Evolutionary conservation across 257 asterid genomes (phyloP), one percentile per base, ranked within the genome.

Genomic region (Capsicum baccatum): DNA sequence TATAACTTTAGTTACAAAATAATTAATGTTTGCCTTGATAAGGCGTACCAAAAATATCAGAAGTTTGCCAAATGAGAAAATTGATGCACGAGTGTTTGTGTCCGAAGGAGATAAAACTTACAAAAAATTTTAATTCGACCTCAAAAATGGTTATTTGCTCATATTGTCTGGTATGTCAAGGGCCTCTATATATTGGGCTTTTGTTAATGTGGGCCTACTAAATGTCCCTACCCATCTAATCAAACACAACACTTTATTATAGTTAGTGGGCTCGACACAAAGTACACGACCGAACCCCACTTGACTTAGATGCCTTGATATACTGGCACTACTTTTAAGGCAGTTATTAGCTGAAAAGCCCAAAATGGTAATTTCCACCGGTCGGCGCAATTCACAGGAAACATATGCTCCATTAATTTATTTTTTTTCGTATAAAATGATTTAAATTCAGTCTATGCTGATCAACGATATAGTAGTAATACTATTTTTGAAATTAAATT

Each of bases 301-400:
- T 76, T 54, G 5, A 76, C 81, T 69, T 69, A 42, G 8, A 69
- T 26, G 55, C 79, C 48, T 13, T 13, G 50, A 59, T 60, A 56
- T 84, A 69, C 70, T 85, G 87, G 90, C 92, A 55, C 92, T 6
- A 39, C 86, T 87, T 89, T 86, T 85, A 68, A 86, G 89, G 79
- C 88, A 80, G 87, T 89, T 86, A 44, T 71, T 37, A 39, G 83
- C 63, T 70, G 85, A 89, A 85, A 86, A 73, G 86, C 69, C 89
- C 88, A 17, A 83, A 88, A 79, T 85, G 4, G 95, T 91, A 84
- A 89, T 57, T 86, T 79, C 26, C 64, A 66, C 73, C 79, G 78
- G 82, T 87, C 87, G 67, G 85, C 82, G 78, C 67, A 39, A 56
- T 81, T 89, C 87, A 47, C 7, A 71, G 58, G 80, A 11, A 47